A percentile compares a stretch with the other conserved stretches of the same genome.
phyloP scores from a whole-genome alignment of 176 grass and related monocot genomes.

The Hsuehochloa calcarea region DNA sequence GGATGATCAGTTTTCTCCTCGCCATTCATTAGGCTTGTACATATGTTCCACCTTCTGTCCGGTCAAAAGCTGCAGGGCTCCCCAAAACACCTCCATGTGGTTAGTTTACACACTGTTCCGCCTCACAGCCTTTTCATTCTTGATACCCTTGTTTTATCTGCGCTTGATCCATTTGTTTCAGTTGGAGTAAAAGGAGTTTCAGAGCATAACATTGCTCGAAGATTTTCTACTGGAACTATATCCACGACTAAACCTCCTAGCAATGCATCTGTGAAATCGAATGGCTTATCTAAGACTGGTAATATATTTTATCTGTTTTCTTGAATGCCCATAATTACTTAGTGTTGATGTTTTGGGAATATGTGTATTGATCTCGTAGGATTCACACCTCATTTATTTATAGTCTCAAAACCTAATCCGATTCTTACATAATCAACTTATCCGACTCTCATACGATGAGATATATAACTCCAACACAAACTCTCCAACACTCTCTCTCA shows the following conservation, averaged over 20 bases:
- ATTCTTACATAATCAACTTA: too few relatives aligned
- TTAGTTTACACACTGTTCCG: constrained; percentile 40
- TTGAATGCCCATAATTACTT: background rate
- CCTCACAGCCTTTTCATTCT: background rate
- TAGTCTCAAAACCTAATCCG: too few relatives aligned
- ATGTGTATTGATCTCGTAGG: too few relatives aligned
- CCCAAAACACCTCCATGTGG: constrained; percentile 85
- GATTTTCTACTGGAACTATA: constrained; percentile 59
- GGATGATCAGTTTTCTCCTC: constrained; percentile 21
- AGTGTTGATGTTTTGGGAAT: too few relatives aligned
- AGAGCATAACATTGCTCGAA: constrained; percentile 47
- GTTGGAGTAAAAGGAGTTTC: constrained; percentile 54
- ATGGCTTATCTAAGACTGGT: constrained; percentile 50
- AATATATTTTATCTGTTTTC: constrained; percentile 22
- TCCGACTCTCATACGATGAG: too few relatives aligned
- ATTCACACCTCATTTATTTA: too few relatives aligned
- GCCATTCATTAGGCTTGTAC: constrained; percentile 31
- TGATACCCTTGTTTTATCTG: constrained; percentile 11
- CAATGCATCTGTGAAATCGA: constrained; percentile 41
- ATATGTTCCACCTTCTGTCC: constrained; percentile 55
- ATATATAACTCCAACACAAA: too few relatives aligned
- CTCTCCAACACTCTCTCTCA: too few relatives aligned
- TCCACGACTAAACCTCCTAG: constrained; percentile 44
- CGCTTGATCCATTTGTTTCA: constrained; percentile 31
- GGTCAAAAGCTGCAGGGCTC: constrained; percentile 47